phyloP scores from a whole-genome alignment of 495 filamentous ascomycete species.

The Penicillium dipodomyicola region DNA sequence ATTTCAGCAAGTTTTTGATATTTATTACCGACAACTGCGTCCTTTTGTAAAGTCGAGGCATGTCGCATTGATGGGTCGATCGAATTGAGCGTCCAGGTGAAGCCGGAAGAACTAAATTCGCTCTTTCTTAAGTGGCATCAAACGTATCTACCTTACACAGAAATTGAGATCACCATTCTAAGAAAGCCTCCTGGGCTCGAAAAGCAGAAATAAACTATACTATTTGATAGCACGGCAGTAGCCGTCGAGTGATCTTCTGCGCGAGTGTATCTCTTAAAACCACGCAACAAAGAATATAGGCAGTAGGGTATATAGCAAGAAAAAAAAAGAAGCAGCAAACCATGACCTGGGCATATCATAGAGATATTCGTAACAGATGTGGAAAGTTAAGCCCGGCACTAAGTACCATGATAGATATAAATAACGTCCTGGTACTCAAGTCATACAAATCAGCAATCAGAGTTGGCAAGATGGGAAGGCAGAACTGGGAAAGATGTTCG shows the following conservation, averaged over 20 bases:
- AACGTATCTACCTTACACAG: neutral
- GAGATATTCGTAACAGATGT: neutral
- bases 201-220: neutral
- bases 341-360: neutral
- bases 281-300: neutral
- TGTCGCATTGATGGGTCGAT: too few species aligned
- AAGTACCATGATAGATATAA: neutral
- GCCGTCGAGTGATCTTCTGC: neutral
- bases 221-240: neutral
- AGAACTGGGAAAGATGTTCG: neutral
- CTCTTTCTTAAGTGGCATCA: neutral
- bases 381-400: neutral
- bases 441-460: neutral
- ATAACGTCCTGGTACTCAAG: neutral
- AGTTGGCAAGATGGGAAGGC: too few species aligned
- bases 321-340: neutral
- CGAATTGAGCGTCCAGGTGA: too few species aligned
- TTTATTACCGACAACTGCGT: too few species aligned
- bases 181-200: neutral
- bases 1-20: too few species aligned
- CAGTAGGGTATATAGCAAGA: slow-evolving; percentile 12
- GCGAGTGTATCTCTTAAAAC: neutral
- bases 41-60: too few species aligned
- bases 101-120: too few species aligned
- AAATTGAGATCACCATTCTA: neutral